These are phyloP conservation scores for Ustilaginoidea virens DNA, from an alignment of 2,329 filamentous ascomycete genomes.

Conservation along the genomic window DNA sequence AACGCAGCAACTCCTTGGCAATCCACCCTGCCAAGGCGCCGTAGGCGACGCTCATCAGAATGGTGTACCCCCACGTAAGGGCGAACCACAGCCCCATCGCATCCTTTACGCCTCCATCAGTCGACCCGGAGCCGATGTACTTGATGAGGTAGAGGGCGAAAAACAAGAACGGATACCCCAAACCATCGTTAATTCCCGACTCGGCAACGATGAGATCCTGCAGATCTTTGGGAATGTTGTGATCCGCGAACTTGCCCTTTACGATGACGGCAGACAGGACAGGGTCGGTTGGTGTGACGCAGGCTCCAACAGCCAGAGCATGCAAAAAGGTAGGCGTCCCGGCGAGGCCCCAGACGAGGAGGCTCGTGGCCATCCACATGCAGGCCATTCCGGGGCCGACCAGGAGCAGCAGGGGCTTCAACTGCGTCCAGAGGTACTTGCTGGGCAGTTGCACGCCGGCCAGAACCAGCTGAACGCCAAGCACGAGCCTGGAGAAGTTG, in stretches of 20 bases:
- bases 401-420: constrained; percentile 58
- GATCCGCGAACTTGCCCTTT: constrained; percentile 84
- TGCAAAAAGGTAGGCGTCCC: constrained; percentile 60
- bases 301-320: constrained; percentile 66
- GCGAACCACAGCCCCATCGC: constrained; percentile 74
- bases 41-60: constrained; percentile 63
- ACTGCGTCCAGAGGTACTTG: constrained; percentile 65
- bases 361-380: constrained; percentile 77
- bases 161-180: constrained; percentile 81
- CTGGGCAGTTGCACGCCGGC: constrained; percentile 79
- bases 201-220: constrained; percentile 73
- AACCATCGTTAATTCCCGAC: constrained; percentile 76
- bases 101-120: constrained; percentile 41
- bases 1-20: constrained; percentile 69
- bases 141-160: constrained; percentile 72
- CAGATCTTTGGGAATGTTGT: constrained; percentile 68
- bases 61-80: constrained; percentile 73
- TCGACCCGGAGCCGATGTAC: constrained; percentile 46
- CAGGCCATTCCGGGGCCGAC: constrained; percentile 70
- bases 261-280: constrained; percentile 80
- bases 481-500: constrained; percentile 72
- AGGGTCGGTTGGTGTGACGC: constrained; percentile 85
- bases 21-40: constrained; percentile 66
- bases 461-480: constrained; percentile 80
- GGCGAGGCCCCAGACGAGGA: constrained; percentile 63